Percentiles rank a stretch among this genome's conserved stretches.
These are phyloP conservation scores for Acanthamoeba castellanii DNA, from an alignment of 208 protist genomes.

Conservation along the genomic window DNA sequence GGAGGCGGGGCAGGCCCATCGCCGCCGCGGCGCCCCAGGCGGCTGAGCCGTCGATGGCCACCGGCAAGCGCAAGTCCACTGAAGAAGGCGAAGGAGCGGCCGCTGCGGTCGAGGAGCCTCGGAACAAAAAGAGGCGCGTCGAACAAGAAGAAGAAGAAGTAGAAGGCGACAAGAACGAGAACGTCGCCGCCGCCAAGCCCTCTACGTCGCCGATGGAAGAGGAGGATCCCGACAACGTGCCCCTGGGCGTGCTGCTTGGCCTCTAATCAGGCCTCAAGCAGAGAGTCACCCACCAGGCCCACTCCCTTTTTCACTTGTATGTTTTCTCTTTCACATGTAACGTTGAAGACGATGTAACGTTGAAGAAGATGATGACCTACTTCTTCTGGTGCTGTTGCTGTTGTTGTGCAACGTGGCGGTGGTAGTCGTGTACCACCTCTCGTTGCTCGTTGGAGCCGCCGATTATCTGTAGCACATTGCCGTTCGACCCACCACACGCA, in stretches of 20 bases:
- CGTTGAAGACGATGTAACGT: too few relatives aligned
- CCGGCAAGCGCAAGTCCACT: not conserved
- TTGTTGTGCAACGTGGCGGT: not conserved
- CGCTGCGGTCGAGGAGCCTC: not conserved
- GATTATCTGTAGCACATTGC: not conserved
- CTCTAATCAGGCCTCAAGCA: not conserved
- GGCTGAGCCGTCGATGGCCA: not conserved
- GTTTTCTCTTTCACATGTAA: not conserved
- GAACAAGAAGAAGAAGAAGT: not conserved
- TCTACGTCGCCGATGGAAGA: not conserved
- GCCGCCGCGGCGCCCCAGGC: not conserved
- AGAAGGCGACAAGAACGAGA: not conserved
- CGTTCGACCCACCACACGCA: not conserved
- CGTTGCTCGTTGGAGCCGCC: slow-evolving; percentile 62
- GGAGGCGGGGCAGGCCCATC: not conserved
- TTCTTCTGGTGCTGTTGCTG: not conserved
- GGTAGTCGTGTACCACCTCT: slow-evolving; percentile 29
- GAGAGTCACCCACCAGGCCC: too few relatives aligned
- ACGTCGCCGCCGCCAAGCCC: not conserved
- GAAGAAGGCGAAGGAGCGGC: not conserved
- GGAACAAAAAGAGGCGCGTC: not conserved
- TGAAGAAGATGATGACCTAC: not conserved
- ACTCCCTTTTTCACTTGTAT: too few relatives aligned
- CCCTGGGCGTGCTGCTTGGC: slow-evolving; percentile 27
- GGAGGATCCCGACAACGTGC: slow-evolving; percentile 21